Evolutionary conservation across 148 eudicot species (phyloP), one percentile per base, ranked within the genome.

Genomic region (Fagopyrum esculentum): DNA sequence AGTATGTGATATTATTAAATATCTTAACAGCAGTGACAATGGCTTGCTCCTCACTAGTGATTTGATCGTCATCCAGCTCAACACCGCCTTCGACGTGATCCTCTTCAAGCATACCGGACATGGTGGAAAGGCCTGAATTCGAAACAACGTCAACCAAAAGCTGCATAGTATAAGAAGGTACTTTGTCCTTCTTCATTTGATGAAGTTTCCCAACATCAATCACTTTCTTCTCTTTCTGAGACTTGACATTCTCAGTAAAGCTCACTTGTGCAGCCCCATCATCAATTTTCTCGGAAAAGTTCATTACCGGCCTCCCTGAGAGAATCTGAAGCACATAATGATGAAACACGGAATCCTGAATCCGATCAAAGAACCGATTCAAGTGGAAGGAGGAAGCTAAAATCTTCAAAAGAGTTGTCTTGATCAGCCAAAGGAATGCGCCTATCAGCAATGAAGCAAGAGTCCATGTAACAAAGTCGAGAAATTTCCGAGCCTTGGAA

Each of bases 101-200:
- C 69, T 89, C 87, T 44, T 84, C 89, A 10, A 93, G 79, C 9
- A 82, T 73, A 49, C 82, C 79, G 3, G 98, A 89, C 59, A 93
- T 77, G 1, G 98, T 93, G 8, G 93, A 83, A 44, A 93, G 82
- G 19, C 95, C 97, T 15, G 98, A 89, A 77, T 80, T 89, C 6
- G 92, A 82, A 45, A 91, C 81, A n/a, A 82, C 85, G 77, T 93
- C 93, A 47, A 91, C 90, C 76, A 93, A 80, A 82, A 84, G 81
- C 78, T 89, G 84, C 97, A 93, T 87, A 51, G 98, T 91, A 88
- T 89, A 91, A 79, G 94, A 90, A 9, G 98, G 90, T 30, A 93
- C 89, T 80, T 84, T 89, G 45, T 89, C 97, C 78, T 82, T 85
- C 82, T 93, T 91, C 91, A 93, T 85, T 57, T 82, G 87, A 60